Evolutionary conservation across 441 rosid genomes (phyloP), one percentile per base, ranked within the genome.

Genomic region (Oxalis stricta): DNA sequence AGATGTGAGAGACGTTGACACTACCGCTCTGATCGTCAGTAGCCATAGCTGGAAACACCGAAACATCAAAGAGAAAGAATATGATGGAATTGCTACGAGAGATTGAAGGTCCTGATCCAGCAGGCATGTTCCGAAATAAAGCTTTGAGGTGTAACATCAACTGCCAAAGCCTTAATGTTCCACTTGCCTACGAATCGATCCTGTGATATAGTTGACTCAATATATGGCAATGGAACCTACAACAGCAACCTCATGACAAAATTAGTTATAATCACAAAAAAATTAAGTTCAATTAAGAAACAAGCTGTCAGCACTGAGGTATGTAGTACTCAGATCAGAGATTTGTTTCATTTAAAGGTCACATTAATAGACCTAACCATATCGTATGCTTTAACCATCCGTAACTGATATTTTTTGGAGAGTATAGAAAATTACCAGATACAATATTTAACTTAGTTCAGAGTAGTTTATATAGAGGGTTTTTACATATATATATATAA

Each of bases 151-250:
- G 53, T 46, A 18, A 69, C 45, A 2, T 52, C 38, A 26, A 70
- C 62, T 23, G 70, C 10, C 7, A 67, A 44, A 35, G 46, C 31
- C n/a, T n/a, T 7, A 70, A 34, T 23, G 74, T 55, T 24, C 18
- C 38, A 7, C 70, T 46, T 0, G 66, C 79, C n/a, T n/a, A 14
- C 60, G 62, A 11, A 61, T 18, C 1, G 83, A 67, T 11, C 75
- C 77, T 0, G 72, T 33, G n/a, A n/a, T n/a, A n/a, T 22, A 72
- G 1, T 22, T 72, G 79, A 1, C 66, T 68, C 0, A 41, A 33
- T 1, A 72, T 38, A 44, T 72, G n/a, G 70, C 10, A 61, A 10
- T 4, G 79, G 79, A 15, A 76, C 76, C 76, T 76, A 46, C 44
- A 10, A 2, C 23, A 23, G 7, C 4, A 26, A 38, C 12, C 10